These are phyloP conservation scores for Corynespora cassiicola DNA, from an alignment of 2,329 filamentous ascomycete genomes.

Conservation along the genomic window DNA sequence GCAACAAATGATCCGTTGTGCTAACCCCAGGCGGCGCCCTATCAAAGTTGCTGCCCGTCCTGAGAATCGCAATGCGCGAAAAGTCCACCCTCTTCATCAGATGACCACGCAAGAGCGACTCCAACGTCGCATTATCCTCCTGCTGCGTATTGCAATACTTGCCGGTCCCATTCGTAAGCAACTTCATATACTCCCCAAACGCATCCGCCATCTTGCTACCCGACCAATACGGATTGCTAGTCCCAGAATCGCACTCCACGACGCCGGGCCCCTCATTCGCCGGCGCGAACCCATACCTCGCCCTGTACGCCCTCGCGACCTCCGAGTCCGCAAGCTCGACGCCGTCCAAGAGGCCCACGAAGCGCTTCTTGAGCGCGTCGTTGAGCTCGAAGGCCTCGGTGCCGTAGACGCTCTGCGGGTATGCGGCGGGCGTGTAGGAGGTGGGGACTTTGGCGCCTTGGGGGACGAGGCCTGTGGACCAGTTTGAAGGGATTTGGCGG, in stretches of 20 bases:
- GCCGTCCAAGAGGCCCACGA: slow-evolving; percentile 40
- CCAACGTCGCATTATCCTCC: slow-evolving; percentile 46
- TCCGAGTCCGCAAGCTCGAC: slow-evolving; percentile 46
- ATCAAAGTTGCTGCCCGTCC: slow-evolving; percentile 71
- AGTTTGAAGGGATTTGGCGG: slow-evolving; percentile 70
- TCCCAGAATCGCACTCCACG: slow-evolving; percentile 38
- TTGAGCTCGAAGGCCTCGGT: slow-evolving; percentile 53
- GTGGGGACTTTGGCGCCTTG: slow-evolving; percentile 64
- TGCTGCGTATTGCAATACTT: slow-evolving; percentile 43
- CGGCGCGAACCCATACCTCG: slow-evolving; percentile 39
- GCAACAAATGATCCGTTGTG: slow-evolving; percentile 65
- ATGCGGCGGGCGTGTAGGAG: slow-evolving; percentile 50
- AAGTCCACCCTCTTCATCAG: slow-evolving; percentile 38
- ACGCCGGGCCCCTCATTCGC: slow-evolving; percentile 31
- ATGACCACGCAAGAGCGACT: slow-evolving; percentile 37
- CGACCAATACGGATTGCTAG: slow-evolving; percentile 37
- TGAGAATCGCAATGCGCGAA: slow-evolving; percentile 41
- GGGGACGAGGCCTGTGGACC: slow-evolving; percentile 72
- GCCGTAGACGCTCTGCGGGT: slow-evolving; percentile 47
- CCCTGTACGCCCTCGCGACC: slow-evolving; percentile 45
- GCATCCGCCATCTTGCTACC: slow-evolving; percentile 33
- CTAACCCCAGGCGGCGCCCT: slow-evolving; percentile 65
- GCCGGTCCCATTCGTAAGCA: slow-evolving; percentile 44
- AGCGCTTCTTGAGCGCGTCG: slow-evolving; percentile 42
- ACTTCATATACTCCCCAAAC: slow-evolving; percentile 33